A percentile compares a stretch with the other conserved stretches of the same genome.
Conservation (phyloP, 441 rosid species). For the Rhodomyrtus psidioides region DNA sequence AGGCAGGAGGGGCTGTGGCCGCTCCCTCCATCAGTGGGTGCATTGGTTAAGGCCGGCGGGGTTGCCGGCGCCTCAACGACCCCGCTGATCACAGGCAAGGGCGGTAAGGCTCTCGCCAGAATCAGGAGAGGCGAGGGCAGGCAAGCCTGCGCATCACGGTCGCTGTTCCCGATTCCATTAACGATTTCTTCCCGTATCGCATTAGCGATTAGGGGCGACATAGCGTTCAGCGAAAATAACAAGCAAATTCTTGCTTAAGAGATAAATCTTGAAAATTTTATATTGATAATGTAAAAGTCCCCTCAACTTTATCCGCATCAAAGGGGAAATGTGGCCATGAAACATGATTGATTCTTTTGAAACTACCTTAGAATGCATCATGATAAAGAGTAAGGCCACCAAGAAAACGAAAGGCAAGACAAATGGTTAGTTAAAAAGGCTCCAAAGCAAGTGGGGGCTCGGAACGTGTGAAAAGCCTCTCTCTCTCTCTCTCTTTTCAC, state of each 20-base stretch:
- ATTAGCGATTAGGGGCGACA: not conserved
- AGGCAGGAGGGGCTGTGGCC: too few relatives aligned
- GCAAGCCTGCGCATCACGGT: not conserved
- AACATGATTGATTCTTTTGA: not conserved
- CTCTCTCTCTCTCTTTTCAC: rapidly evolving
- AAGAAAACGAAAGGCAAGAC: not conserved
- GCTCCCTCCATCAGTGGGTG: too few relatives aligned
- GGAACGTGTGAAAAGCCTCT: not conserved
- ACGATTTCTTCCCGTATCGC: not conserved
- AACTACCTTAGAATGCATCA: not conserved
- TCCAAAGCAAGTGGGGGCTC: not conserved
- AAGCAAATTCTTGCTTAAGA: too few relatives aligned
- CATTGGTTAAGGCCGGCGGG: too few relatives aligned
- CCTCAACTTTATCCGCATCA: too few relatives aligned
- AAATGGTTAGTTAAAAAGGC: not conserved
- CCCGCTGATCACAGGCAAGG: too few relatives aligned
- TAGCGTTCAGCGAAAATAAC: too few relatives aligned
- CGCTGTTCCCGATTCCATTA: rapidly evolving
- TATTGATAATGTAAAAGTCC: too few relatives aligned
- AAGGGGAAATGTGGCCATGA: not conserved
- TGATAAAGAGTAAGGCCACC: not conserved
- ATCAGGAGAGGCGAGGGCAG: too few relatives aligned
- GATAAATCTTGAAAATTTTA: too few relatives aligned
- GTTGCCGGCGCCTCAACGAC: too few relatives aligned
- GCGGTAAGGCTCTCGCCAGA: too few relatives aligned